phyloP scores from a whole-genome alignment of 148 eudicot species.

The Rhododendron griersonianum region DNA sequence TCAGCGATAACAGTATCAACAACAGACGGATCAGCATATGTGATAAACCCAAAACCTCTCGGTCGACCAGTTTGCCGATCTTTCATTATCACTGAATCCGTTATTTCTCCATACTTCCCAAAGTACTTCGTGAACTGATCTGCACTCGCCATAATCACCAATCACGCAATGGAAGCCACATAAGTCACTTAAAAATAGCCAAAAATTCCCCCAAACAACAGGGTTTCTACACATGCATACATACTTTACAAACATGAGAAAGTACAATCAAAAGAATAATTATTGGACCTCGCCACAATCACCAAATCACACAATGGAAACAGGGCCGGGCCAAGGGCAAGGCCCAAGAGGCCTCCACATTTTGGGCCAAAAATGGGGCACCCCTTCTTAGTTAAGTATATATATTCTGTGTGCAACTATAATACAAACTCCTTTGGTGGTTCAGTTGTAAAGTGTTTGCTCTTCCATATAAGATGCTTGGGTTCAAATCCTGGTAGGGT shows the following conservation, averaged over 20 bases:
- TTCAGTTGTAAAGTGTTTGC: too few species aligned
- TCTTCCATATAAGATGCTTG: too few species aligned
- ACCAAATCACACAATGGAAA: not conserved
- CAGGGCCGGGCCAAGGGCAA: too few species aligned
- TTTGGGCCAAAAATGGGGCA: too few species aligned
- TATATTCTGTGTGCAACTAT: too few species aligned
- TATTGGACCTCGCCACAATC: not conserved
- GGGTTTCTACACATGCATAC: too few species aligned
- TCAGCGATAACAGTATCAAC: slow-evolving; percentile 60
- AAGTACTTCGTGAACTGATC: slow-evolving; percentile 61
- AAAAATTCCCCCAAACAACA: not conserved
- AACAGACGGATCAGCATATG: slow-evolving; percentile 59
- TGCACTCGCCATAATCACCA: slow-evolving; percentile 19
- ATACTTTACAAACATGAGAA: not conserved
- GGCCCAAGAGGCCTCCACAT: too few species aligned
- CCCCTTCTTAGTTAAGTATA: too few species aligned
- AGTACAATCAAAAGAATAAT: not conserved
- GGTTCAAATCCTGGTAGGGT: too few species aligned
- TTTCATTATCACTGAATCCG: slow-evolving; percentile 73
- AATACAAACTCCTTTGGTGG: too few species aligned
- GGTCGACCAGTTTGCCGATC: slow-evolving; percentile 62
- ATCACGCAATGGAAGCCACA: slow-evolving; percentile 1
- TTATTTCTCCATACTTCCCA: slow-evolving; percentile 68
- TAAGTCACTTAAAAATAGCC: not conserved
- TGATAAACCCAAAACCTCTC: slow-evolving; percentile 73